These are phyloP conservation scores for Microstegium vimineum DNA, from an alignment of 176 grass and related monocot genomes.

Conservation along the genomic window DNA sequence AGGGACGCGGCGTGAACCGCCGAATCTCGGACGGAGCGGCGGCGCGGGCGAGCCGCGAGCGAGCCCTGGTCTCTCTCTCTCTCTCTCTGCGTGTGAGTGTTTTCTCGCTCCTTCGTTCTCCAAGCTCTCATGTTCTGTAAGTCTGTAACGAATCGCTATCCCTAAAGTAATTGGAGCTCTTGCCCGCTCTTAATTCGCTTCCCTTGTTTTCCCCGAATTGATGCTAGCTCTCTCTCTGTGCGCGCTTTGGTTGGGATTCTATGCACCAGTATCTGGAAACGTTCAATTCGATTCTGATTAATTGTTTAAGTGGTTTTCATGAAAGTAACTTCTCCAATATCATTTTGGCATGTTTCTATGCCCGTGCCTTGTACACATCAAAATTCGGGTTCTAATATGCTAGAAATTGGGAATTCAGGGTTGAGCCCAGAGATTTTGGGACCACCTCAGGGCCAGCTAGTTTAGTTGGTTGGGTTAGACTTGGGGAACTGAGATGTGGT, in stretches of 20 bases:
- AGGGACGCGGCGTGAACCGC: conserved; percentile 8
- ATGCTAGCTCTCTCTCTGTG: neutral
- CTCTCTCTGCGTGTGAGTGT: no score
- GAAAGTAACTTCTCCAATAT: neutral
- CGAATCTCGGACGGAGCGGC: no score
- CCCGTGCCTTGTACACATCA: neutral
- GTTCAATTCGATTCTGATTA: neutral
- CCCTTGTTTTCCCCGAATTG: neutral
- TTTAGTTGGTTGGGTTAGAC: neutral
- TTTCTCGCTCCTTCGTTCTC: neutral
- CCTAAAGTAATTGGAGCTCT: neutral
- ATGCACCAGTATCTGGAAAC: no score
- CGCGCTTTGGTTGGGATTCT: neutral
- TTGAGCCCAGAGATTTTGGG: neutral
- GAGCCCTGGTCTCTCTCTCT: no score
- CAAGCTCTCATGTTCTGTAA: neutral
- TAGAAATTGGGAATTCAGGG: neutral
- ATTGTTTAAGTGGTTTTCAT: neutral
- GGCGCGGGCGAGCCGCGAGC: no score
- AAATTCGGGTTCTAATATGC: neutral
- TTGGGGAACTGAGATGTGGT: neutral
- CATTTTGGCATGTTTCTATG: neutral
- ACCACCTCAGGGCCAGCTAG: neutral
- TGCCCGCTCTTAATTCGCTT: neutral
- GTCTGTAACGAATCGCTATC: neutral